These are phyloP conservation scores for Phyllosticta citribraziliensis DNA, from an alignment of 2,329 filamentous ascomycete genomes.

Conservation along the genomic window DNA sequence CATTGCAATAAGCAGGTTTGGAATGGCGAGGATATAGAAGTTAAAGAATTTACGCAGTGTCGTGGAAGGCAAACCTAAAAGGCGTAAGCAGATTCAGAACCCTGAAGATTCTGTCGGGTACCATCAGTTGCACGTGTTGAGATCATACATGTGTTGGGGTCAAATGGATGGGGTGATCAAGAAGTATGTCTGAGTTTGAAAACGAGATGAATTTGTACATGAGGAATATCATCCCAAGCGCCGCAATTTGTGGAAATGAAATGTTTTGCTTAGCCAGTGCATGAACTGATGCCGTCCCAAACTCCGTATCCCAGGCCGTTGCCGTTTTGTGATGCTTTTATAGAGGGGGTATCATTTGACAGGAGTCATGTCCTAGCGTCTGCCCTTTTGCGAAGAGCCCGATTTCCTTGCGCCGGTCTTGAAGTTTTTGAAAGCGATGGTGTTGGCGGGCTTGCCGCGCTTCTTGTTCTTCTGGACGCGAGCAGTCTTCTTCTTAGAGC, in stretches of 20 bases:
- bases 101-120: too few relatives aligned
- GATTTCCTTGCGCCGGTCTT: conserved; percentile 7
- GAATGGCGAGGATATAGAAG: too few relatives aligned
- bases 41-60: not conserved
- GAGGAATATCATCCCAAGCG: not conserved
- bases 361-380: not conserved
- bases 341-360: not conserved
- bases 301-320: not conserved
- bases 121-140: too few relatives aligned
- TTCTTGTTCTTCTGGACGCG: conserved; percentile 27
- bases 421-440: conserved; percentile 24
- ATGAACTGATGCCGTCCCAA: not conserved
- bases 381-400: conserved; percentile 5
- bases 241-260: not conserved
- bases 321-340: not conserved
- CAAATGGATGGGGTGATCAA: too few relatives aligned
- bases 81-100: too few relatives aligned
- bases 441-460: conserved; percentile 28
- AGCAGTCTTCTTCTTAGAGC: conserved; percentile 24
- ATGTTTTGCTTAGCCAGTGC: not conserved
- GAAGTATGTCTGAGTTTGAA: too few relatives aligned
- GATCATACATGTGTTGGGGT: too few relatives aligned
- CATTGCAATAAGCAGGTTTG: not conserved
- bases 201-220: not conserved
- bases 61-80: too few relatives aligned